phyloP scores from a whole-genome alignment of 1,139 yeast genomes.

The Suhomyces yuchorum region DNA sequence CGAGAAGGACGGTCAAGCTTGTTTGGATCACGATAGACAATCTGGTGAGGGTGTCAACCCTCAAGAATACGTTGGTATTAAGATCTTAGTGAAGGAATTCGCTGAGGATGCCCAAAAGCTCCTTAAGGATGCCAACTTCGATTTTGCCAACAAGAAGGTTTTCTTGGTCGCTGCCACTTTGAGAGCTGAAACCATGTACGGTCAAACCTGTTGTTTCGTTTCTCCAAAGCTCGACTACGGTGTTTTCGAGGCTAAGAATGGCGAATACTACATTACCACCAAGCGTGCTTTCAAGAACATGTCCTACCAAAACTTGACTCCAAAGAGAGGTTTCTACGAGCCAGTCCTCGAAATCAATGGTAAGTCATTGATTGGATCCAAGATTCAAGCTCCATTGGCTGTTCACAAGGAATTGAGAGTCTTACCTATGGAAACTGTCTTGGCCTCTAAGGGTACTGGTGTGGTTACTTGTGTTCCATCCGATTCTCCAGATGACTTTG shows the following conservation, averaged over 20 bases:
- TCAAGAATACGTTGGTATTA: slow-evolving; percentile 93
- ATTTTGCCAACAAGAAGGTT: slow-evolving; percentile 57
- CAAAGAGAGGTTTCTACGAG: slow-evolving; percentile 76
- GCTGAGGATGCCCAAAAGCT: slow-evolving; percentile 55
- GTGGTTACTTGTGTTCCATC: slow-evolving; percentile 98
- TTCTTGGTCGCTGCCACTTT: slow-evolving; percentile 94
- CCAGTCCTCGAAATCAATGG: slow-evolving; percentile 68
- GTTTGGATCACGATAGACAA: slow-evolving; percentile 98
- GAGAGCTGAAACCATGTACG: slow-evolving; percentile 99
- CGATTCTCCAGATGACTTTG: slow-evolving; percentile 95
- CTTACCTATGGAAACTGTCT: slow-evolving; percentile 96
- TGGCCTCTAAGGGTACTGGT: slow-evolving; percentile 97
- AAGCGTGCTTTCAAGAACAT: slow-evolving; percentile 98
- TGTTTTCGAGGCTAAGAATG: slow-evolving; percentile 82
- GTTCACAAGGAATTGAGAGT: slow-evolving; percentile 71
- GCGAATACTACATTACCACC: slow-evolving; percentile 79
- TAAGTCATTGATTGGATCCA: slow-evolving; percentile 76
- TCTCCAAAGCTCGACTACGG: slow-evolving; percentile 95
- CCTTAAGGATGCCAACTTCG: slow-evolving; percentile 52
- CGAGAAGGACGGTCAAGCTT: slow-evolving; percentile 97
- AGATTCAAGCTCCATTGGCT: slow-evolving; percentile 84
- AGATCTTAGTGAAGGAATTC: slow-evolving; percentile 71
- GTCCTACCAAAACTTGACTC: slow-evolving; percentile 93
- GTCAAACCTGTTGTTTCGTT: slow-evolving; percentile 97
- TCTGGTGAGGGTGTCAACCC: slow-evolving; percentile 97